Base-by-base conservation (phyloP, 2,329 filamentous ascomycete species). In the Talaromyces verruculosus region DNA sequence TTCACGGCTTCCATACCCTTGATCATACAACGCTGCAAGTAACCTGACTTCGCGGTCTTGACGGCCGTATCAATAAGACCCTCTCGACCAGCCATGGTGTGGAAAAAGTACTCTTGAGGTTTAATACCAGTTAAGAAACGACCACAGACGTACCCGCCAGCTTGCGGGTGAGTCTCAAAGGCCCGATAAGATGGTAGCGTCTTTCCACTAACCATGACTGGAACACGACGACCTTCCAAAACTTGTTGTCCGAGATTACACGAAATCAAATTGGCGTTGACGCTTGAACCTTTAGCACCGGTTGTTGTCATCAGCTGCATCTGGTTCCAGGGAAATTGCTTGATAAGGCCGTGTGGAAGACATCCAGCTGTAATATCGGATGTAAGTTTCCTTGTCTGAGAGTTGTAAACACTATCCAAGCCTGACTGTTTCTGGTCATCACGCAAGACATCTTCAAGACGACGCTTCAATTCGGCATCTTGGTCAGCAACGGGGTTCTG, bases 301-400 rank as follows among this genome's bases (percentile, higher is more conserved):
- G 95, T 97, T 15, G 90, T 91, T 25, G 95, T 99, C 95, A 99
- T 99, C 70, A 91, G 88, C 83, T 99, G 95, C 94, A 99, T 99
- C 80, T 98, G 94, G 75, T 99, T 99, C 75, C 90, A 90, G 0
- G 95, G 95, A 79, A 99, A 99, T 7, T 91, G 87, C 80, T 98
- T 99, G 73, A 91, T 88, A 33, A 99, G 86, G 49, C 91, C 92
- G 22, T 82, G 80, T 0, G 95, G 95, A 70, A 99, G 84, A 78
- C 93, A 97, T 1, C 87, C 86, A 57, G 84, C 84, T 10, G 93
- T 96, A 53, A 98, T 89, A 0, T 84, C 86, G 17, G 91, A 89
- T 3, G 94, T 97, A 30, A 99, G 85, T 3, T 85, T 79, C 13
- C 84, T 83, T 61, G 88, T 90, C 60, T 84, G 84, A 30, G 85